Percentiles rank a stretch among this genome's conserved stretches.
Evolutionary conservation across 306 rosid species (phyloP).

Genomic region (Trifolium dubium): DNA sequence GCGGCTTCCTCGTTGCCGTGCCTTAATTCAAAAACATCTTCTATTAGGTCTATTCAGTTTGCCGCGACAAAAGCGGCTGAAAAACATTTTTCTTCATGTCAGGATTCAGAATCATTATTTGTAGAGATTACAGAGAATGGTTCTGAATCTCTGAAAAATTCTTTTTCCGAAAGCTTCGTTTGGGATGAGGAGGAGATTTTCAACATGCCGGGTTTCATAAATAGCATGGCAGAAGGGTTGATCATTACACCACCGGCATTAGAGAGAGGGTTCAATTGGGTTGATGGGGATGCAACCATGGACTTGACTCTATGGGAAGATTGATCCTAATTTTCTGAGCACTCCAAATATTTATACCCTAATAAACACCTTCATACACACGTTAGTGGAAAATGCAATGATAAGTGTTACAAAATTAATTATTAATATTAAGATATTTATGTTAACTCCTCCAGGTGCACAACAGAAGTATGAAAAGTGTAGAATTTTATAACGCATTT

Average conservation of each 20-base stretch:
- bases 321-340: background rate
- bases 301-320: constrained; percentile 47
- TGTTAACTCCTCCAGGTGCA: too few species aligned
- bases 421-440: too few species aligned
- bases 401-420: background rate
- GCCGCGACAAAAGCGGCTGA: constrained; percentile 46
- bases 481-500: too few species aligned
- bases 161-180: constrained; percentile 16
- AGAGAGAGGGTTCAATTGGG: constrained; percentile 54
- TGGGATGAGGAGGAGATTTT: constrained; percentile 59
- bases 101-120: background rate
- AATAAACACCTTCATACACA: background rate
- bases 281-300: constrained; percentile 40
- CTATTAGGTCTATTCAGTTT: constrained; percentile 44
- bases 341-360: background rate
- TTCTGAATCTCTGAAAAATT: background rate
- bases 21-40: constrained; percentile 18
- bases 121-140: background rate
- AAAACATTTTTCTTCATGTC: background rate
- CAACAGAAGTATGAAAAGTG: too few species aligned
- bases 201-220: constrained; percentile 46
- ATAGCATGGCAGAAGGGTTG: constrained; percentile 58
- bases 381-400: background rate
- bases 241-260: constrained; percentile 54
- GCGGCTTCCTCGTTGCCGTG: constrained; percentile 30